A percentile compares a stretch with the other conserved stretches of the same genome.
phyloP scores from a whole-genome alignment of 2,329 filamentous ascomycete species.

The Pseudomassariella vexata region DNA sequence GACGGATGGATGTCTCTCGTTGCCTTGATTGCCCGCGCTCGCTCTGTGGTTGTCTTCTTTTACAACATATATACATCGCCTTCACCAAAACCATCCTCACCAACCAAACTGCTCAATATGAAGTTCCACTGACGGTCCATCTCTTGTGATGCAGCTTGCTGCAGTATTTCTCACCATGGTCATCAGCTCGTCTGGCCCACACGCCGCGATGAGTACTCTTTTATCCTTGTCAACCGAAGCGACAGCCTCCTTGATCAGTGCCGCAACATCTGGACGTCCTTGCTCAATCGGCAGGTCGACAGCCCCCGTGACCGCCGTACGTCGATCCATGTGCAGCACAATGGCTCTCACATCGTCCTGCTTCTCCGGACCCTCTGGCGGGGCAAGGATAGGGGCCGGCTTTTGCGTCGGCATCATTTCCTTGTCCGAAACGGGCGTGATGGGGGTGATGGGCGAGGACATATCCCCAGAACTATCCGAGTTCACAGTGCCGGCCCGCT shows the following conservation, averaged over 20 bases:
- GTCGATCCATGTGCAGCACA: slow-evolving; percentile 4
- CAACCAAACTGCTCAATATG: slow-evolving; percentile 45
- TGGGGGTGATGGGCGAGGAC: too few species aligned
- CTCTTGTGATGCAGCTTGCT: slow-evolving; percentile 34
- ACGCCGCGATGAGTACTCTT: slow-evolving; percentile 39
- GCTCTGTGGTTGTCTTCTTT: too few species aligned
- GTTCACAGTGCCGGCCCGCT: too few species aligned
- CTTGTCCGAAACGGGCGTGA: slow-evolving; percentile 2
- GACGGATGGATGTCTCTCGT: too few species aligned
- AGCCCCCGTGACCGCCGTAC: slow-evolving; percentile 10
- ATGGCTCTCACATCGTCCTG: slow-evolving; percentile 10
- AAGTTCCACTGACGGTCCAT: slow-evolving; percentile 43
- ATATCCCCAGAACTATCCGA: slow-evolving; percentile 1
- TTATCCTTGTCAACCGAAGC: slow-evolving; percentile 23
- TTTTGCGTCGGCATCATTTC: slow-evolving; percentile 4
- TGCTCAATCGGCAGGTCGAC: slow-evolving; percentile 22
- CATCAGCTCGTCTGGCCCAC: slow-evolving; percentile 41
- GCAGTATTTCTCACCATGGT: slow-evolving; percentile 36
- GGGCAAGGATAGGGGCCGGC: slow-evolving; percentile 11
- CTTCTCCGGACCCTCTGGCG: slow-evolving; percentile 15
- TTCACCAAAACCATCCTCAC: slow-evolving; percentile 23
- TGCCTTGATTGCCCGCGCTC: too few species aligned
- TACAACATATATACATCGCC: too few species aligned
- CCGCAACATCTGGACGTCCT: slow-evolving; percentile 35
- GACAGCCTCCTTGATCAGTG: slow-evolving; percentile 32